phyloP scores from a whole-genome alignment of 352 stramenopile species.

The Peronospora tabacina region DNA sequence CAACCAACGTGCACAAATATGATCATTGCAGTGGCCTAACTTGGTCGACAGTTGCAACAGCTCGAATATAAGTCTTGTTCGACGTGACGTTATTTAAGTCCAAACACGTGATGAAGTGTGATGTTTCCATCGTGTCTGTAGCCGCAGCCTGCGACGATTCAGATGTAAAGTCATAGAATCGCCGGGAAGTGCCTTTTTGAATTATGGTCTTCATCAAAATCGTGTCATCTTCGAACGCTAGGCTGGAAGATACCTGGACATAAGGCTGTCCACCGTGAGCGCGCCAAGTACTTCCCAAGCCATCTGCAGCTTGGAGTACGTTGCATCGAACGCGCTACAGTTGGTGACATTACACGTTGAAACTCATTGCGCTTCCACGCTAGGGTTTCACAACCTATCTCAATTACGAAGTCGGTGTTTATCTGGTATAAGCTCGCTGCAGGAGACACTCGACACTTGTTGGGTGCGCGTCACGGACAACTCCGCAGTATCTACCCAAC shows the following conservation, averaged over 20 bases:
- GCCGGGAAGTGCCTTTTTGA: slow-evolving; percentile 46
- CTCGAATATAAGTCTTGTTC: slow-evolving; percentile 51
- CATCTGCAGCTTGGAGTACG: slow-evolving; percentile 46
- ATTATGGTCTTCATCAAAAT: slow-evolving; percentile 42
- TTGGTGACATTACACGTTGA: slow-evolving; percentile 38
- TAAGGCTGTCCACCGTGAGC: slow-evolving; percentile 61
- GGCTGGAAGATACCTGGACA: slow-evolving; percentile 50
- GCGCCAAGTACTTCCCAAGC: slow-evolving; percentile 75
- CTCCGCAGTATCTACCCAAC: slow-evolving; percentile 44
- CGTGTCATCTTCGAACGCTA: slow-evolving; percentile 33
- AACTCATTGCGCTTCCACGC: slow-evolving; percentile 30
- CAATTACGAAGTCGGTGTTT: slow-evolving; percentile 29
- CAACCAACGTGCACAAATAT: not conserved
- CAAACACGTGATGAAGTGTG: slow-evolving; percentile 58
- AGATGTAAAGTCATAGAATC: slow-evolving; percentile 51
- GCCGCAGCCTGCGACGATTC: slow-evolving; percentile 26
- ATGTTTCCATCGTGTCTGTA: slow-evolving; percentile 46
- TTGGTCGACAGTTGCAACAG: slow-evolving; percentile 67
- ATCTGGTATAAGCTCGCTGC: slow-evolving; percentile 41
- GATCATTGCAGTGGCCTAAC: slow-evolving; percentile 10
- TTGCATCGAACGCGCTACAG: slow-evolving; percentile 25
- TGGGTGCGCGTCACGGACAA: slow-evolving; percentile 8
- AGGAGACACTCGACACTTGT: slow-evolving; percentile 24
- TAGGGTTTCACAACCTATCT: slow-evolving; percentile 45
- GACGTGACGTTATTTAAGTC: slow-evolving; percentile 38